phyloP scores from a whole-genome alignment of 2,329 filamentous ascomycete species.

The Cercospora nicotianae region DNA sequence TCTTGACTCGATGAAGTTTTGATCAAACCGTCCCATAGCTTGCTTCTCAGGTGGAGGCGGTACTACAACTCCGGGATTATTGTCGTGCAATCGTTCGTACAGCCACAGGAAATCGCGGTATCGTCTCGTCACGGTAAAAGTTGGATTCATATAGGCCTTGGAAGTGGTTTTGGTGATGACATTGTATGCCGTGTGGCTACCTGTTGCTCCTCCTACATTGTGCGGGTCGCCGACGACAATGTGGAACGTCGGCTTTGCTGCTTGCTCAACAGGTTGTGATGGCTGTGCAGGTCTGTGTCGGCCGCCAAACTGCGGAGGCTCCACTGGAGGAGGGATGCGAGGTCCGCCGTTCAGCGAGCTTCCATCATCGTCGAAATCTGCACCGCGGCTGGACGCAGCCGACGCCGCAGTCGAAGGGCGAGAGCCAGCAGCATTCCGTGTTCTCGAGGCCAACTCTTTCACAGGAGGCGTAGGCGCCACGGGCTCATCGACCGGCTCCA shows the following conservation, averaged over 20 bases:
- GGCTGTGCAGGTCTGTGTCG: slow-evolving; percentile 60
- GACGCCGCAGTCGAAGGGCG: slow-evolving; percentile 53
- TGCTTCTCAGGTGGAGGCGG: slow-evolving; percentile 97
- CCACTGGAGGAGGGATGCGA: slow-evolving; percentile 65
- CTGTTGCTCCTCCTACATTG: slow-evolving; percentile 95
- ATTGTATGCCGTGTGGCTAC: slow-evolving; percentile 95
- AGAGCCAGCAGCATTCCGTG: slow-evolving; percentile 43
- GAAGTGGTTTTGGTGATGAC: slow-evolving; percentile 95
- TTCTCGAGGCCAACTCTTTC: slow-evolving; percentile 56
- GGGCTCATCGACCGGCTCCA: slow-evolving; percentile 56
- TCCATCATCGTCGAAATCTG: slow-evolving; percentile 67
- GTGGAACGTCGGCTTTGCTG: slow-evolving; percentile 84
- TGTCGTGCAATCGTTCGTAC: slow-evolving; percentile 89
- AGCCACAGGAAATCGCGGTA: slow-evolving; percentile 98
- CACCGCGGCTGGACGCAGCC: slow-evolving; percentile 50
- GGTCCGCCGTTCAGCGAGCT: slow-evolving; percentile 49
- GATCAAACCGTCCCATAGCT: slow-evolving; percentile 92
- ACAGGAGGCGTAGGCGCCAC: slow-evolving; percentile 60
- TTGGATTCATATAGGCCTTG: slow-evolving; percentile 88
- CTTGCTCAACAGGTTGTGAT: slow-evolving; percentile 88
- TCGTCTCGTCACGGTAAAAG: slow-evolving; percentile 89
- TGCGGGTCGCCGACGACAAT: slow-evolving; percentile 95
- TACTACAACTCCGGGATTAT: slow-evolving; percentile 92
- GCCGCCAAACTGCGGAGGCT: slow-evolving; percentile 49
- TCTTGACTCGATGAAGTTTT: slow-evolving; percentile 91